Conservation (phyloP, 306 rosid species). For the Lithocarpus polystachyus region DNA sequence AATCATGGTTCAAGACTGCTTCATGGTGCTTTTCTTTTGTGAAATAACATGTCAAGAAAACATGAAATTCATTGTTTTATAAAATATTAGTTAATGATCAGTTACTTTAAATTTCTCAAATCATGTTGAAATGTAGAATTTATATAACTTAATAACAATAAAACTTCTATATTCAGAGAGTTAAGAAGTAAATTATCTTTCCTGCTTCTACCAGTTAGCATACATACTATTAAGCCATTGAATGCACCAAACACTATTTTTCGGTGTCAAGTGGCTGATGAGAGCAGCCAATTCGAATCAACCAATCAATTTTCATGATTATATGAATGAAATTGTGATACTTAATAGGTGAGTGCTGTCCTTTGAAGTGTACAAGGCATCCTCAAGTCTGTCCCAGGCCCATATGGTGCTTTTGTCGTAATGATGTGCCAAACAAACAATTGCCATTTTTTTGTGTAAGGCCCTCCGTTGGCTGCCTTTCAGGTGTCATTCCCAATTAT, state of each 20-base stretch:
- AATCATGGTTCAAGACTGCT: not conserved
- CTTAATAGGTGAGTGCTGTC: not conserved
- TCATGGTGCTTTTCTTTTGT: not conserved
- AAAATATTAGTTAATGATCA: not conserved
- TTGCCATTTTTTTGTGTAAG: constrained; percentile 5
- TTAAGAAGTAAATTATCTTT: not conserved
- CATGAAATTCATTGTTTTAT: not conserved
- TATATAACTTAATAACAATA: not conserved
- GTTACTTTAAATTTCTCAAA: not conserved
- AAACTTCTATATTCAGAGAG: not conserved
- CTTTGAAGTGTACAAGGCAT: not conserved
- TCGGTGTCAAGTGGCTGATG: not conserved
- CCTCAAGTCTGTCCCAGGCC: not conserved
- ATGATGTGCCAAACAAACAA: constrained; percentile 3
- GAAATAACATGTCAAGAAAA: not conserved
- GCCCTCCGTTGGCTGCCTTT: constrained; percentile 12
- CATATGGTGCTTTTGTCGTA: not conserved
- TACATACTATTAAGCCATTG: not conserved
- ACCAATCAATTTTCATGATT: not conserved
- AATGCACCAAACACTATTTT: no score
- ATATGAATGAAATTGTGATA: not conserved
- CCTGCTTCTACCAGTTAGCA: not conserved
- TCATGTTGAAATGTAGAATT: not conserved
- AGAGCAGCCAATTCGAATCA: not conserved
- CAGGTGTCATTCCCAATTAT: constrained; percentile 18